Percentiles rank a stretch among this genome's conserved stretches.
phyloP scores from a whole-genome alignment of 805 yeast species.

The Saturnispora zaruensis region DNA sequence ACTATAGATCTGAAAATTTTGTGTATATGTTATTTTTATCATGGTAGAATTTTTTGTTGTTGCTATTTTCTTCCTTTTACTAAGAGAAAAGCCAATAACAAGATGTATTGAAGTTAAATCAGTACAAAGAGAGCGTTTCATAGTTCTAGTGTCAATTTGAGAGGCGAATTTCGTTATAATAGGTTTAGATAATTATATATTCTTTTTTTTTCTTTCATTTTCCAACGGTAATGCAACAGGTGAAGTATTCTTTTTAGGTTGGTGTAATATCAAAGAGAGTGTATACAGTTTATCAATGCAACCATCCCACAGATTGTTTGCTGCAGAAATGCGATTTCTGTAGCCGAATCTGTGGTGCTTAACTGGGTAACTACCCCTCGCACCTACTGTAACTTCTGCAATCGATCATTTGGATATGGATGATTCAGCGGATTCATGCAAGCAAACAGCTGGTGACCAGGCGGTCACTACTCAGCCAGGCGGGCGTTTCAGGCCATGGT shows the following conservation, averaged over 20 bases:
- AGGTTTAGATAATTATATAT: background rate
- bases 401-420: background rate
- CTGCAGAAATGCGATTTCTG: background rate
- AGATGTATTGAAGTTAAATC: background rate
- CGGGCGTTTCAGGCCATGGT: slow-evolving; percentile 3
- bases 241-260: background rate
- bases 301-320: slow-evolving; percentile 7
- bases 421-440: background rate
- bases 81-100: background rate
- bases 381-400: slow-evolving; percentile 8
- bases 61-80: background rate
- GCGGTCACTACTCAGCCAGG: background rate
- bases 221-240: background rate
- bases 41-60: background rate
- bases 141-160: background rate
- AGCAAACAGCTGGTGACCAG: background rate
- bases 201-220: too few relatives aligned
- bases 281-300: slow-evolving; percentile 6
- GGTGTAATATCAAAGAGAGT: background rate
- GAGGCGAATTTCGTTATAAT: background rate
- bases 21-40: background rate
- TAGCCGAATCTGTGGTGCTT: slow-evolving; percentile 1
- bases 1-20: background rate
- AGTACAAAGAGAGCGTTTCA: background rate
- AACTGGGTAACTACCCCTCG: slow-evolving; percentile 10